Evolutionary conservation across 1,139 yeast species (phyloP), one percentile per base, ranked within the genome.

Genomic region (Geotrichum aggregatum): DNA sequence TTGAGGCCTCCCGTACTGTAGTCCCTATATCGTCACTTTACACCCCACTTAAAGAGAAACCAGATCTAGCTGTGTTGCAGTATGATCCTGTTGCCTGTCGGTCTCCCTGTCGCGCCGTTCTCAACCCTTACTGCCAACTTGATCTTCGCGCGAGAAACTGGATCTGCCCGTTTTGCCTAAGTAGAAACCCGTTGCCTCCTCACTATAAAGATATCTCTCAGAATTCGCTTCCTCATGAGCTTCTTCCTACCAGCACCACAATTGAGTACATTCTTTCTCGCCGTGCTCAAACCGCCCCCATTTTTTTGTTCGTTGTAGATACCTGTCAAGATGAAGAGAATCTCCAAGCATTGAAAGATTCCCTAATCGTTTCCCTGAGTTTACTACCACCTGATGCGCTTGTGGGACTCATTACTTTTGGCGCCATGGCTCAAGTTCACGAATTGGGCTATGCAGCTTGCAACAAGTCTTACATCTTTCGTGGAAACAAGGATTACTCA

Each of bases 251-350:
- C 50, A 78, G 86, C 59, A 80, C 95, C 11, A 87, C 98, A 21
- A 84, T 91, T 58, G 99, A 92, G 72, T 92, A 94, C 68, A 82
- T 91, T 57, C 79, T 94, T 44, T 80, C 87, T 31, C 83, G 95
- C 66, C 96, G 96, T 3, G 94, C 86, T 19, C 87, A 82, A 63
- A 80, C 82, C 55, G 96, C 98, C n/a, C 98, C 98, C 13, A 81
- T 91, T 57, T 92, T 91, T 69, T 73, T 89, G 60, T 88, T 88
- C 67, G 94, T 89, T 35, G 83, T 92, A 61, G 99, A 92, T 69
- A 76, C 91, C 59, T 92, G 98, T 67, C 96, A 94, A 70, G 98
- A 94, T 64, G 88, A 83, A 54, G 98, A 92, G 64, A 92, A 89
- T 69, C 76, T 92, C 66, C 81, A 84, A 68, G 92, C 97, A 8